Evolutionary conservation across 768 basidiomycete genomes (phyloP).

Genomic region (Lentinula boryana): DNA sequence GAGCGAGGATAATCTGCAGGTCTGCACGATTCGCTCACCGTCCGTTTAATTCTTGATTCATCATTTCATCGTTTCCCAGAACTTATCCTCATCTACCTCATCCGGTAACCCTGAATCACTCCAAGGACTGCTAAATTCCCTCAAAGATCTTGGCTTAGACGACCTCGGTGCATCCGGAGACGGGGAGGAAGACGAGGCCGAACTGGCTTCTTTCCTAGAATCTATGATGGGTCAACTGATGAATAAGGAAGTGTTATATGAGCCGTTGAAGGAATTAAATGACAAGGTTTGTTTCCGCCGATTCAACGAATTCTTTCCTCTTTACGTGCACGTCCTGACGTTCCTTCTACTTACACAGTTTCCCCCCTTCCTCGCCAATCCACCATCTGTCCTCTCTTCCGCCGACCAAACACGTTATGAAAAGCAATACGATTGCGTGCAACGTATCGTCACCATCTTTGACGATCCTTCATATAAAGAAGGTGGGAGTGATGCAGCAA

Average conservation of each 20-base stretch:
- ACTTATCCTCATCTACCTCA: constrained; percentile 10
- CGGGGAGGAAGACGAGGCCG: constrained; percentile 35
- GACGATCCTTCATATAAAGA: constrained; percentile 58
- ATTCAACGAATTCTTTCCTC: neutral
- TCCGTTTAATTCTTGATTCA: neutral
- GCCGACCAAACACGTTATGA: constrained; percentile 62
- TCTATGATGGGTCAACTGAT: constrained; percentile 77
- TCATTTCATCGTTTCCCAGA: neutral
- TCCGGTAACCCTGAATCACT: constrained; percentile 30
- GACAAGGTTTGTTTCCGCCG: constrained; percentile 46
- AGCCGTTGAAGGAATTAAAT: constrained; percentile 76
- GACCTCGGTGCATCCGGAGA: constrained; percentile 26
- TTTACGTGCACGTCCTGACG: neutral
- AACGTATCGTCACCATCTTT: constrained; percentile 58
- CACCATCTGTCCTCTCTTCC: constrained; percentile 43
- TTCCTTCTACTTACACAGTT: constrained; percentile 39
- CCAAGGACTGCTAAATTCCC: constrained; percentile 45
- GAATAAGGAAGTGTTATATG: constrained; percentile 80
- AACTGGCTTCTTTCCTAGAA: constrained; percentile 67
- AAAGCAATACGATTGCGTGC: constrained; percentile 52
- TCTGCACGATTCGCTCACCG: constrained; percentile 7
- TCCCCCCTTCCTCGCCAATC: constrained; percentile 63
- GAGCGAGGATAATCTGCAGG: constrained; percentile 54
- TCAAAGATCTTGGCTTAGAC: constrained; percentile 33
- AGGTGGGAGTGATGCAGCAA: constrained; percentile 37